Percentiles rank a stretch among this genome's conserved stretches.
Evolutionary conservation across 345 rosid species (phyloP).

Genomic region (Eucalyptus virginea): DNA sequence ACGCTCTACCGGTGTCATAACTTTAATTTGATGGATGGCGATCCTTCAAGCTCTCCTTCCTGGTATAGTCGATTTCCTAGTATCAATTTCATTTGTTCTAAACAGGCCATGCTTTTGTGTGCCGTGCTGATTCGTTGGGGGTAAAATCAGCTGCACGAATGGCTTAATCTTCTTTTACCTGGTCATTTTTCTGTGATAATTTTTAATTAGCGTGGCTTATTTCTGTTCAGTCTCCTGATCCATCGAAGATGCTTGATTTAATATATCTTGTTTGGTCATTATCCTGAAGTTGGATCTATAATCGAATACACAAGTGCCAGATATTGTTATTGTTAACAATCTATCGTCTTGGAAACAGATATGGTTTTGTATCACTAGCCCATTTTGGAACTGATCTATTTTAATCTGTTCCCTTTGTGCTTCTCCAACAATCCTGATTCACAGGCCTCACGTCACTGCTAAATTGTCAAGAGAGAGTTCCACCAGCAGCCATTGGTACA

Average conservation of each 20-base stretch:
- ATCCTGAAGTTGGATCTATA: not conserved
- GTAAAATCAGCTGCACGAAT: not conserved
- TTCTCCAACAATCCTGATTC: not conserved
- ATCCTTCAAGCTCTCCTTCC: not conserved
- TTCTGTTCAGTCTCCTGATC: not conserved
- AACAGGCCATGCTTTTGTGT: not conserved
- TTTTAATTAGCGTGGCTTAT: not conserved
- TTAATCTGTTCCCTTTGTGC: not conserved
- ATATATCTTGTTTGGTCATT: not conserved
- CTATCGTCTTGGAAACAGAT: not conserved
- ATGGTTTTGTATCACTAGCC: not conserved
- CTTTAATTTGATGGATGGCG: not conserved
- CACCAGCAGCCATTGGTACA: not conserved
- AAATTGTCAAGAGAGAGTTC: not conserved
- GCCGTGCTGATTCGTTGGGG: not conserved
- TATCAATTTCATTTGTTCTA: not conserved
- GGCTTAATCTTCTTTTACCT: not conserved
- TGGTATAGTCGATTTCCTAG: not conserved
- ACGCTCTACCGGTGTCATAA: slow-evolving; percentile 37
- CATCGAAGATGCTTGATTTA: not conserved
- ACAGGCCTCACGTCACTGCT: not conserved
- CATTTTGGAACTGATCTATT: not conserved
- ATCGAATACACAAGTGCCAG: not conserved
- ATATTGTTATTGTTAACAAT: not conserved
- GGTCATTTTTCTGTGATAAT: not conserved